Evolutionary conservation across 106 monocot genomes (phyloP).

Genomic region (Ottelia alismoides): DNA sequence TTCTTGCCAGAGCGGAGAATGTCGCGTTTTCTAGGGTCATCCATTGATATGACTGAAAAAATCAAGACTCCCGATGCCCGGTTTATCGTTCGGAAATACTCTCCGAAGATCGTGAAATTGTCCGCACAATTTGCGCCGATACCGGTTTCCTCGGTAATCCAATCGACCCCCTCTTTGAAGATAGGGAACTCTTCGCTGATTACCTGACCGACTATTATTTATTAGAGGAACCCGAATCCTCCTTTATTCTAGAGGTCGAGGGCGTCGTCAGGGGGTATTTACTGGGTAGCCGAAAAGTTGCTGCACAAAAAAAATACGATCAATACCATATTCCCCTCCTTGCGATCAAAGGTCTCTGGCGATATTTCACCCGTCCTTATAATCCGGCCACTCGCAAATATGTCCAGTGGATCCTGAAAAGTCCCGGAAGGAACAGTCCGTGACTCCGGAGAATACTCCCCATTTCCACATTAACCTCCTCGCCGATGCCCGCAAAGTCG

Average conservation of each 20-base stretch:
- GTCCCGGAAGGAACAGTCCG: neutral
- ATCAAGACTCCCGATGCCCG: too few species aligned
- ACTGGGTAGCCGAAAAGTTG: neutral
- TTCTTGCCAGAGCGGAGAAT: too few species aligned
- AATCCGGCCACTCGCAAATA: neutral
- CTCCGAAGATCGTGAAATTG: neutral
- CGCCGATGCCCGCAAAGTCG: neutral
- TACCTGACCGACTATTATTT: neutral
- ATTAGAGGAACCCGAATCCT: neutral
- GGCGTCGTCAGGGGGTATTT: neutral
- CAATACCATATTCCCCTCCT: neutral
- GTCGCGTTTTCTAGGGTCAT: too few species aligned
- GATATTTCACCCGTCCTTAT: neutral
- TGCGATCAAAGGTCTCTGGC: neutral
- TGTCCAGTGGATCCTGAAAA: neutral
- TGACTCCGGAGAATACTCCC: neutral
- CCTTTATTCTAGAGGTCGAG: neutral
- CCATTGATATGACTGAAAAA: too few species aligned
- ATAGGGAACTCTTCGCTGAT: neutral
- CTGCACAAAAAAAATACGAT: neutral
- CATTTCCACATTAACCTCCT: neutral
- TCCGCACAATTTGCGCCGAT: neutral
- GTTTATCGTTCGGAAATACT: too few species aligned
- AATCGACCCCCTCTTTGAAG: neutral
- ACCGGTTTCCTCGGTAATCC: neutral